A percentile compares a stretch with the other conserved stretches of the same genome.
Evolutionary conservation across 306 rosid species (phyloP).

Genomic region (Ochetophila trinervis): DNA sequence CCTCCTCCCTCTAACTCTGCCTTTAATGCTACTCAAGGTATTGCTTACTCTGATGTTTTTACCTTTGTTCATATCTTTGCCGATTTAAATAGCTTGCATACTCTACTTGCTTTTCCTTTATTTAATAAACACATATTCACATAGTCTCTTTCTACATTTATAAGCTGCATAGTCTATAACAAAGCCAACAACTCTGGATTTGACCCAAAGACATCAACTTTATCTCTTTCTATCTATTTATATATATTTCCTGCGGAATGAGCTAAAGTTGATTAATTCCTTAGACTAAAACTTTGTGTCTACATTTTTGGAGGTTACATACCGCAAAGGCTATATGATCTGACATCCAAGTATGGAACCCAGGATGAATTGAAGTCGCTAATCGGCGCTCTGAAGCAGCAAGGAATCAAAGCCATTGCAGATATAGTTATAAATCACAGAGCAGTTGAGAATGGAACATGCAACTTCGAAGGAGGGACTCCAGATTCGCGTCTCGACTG

Average conservation of each 20-base stretch:
- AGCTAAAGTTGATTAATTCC: no score
- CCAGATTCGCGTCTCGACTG: conserved; percentile 55
- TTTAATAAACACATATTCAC: neutral
- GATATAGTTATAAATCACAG: conserved; percentile 80
- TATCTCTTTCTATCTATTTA: neutral
- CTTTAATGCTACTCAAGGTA: conserved; percentile 40
- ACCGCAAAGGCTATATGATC: conserved; percentile 72
- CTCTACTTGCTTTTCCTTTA: no score
- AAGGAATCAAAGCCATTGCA: conserved; percentile 52
- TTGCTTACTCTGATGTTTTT: neutral
- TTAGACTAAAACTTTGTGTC: neutral
- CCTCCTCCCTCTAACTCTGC: conserved; percentile 75
- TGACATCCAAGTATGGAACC: conserved; percentile 58
- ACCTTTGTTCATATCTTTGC: neutral
- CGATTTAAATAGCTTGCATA: no score
- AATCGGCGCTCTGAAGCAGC: conserved; percentile 34
- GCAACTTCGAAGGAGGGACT: conserved; percentile 69
- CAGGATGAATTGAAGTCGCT: conserved; percentile 52
- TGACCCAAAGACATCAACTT: no score
- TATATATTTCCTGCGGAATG: no score
- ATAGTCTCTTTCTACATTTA: neutral
- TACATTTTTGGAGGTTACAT: conserved; percentile 39
- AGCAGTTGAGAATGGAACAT: conserved; percentile 52
- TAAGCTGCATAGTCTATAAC: no score
- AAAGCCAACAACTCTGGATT: no score